Evolutionary conservation across 345 rosid species (phyloP).

Genomic region (Mercurialis annua): DNA sequence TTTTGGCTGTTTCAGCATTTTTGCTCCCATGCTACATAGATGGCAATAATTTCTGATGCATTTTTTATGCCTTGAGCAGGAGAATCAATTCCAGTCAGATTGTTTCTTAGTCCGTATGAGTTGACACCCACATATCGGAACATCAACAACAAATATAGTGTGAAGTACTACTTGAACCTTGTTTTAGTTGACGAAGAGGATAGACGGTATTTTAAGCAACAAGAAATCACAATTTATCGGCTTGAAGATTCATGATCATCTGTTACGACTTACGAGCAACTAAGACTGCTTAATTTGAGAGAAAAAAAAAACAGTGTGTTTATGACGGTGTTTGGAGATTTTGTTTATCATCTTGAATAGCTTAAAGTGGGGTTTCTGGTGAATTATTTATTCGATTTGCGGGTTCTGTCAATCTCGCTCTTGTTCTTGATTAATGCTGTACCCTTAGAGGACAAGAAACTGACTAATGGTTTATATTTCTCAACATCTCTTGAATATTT

Average conservation of each 20-base stretch:
- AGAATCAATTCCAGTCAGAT: constrained; percentile 93
- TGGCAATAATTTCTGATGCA: neutral
- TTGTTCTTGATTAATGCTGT: neutral
- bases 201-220: constrained; percentile 94
- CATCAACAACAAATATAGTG: constrained; percentile 96
- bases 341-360: neutral
- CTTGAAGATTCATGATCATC: constrained; percentile 51
- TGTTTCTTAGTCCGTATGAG: constrained; percentile 91
- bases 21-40: neutral
- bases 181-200: constrained; percentile 98
- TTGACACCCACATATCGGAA: constrained; percentile 91
- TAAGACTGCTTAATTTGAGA: neutral
- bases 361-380: neutral
- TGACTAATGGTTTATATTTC: neutral
- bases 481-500: neutral
- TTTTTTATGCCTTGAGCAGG: constrained; percentile 37
- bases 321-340: neutral
- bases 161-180: constrained; percentile 90
- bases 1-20: neutral
- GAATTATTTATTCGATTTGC: neutral
- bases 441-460: neutral
- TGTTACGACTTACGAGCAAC: neutral
- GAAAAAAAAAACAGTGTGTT: neutral
- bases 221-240: constrained; percentile 87
- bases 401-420: neutral